These are phyloP conservation scores for Hymenoscyphus infarciens DNA, from an alignment of 2,329 filamentous ascomycete genomes.

Conservation along the genomic window DNA sequence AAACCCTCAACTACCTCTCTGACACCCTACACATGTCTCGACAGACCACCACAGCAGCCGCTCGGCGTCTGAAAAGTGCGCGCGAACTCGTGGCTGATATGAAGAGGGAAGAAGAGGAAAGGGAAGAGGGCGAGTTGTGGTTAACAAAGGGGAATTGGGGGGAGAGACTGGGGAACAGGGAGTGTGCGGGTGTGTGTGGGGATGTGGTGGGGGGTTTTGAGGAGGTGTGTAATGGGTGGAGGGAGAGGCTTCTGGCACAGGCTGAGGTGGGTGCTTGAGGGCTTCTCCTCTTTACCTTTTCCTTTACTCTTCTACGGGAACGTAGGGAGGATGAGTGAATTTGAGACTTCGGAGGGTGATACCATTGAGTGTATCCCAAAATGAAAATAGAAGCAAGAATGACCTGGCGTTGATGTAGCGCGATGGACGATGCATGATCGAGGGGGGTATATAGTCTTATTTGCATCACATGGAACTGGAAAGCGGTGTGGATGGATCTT, in stretches of 20 bases:
- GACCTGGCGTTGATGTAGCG: too few relatives aligned
- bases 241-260: slow-evolving; percentile 67
- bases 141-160: slow-evolving; percentile 82
- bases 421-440: too few relatives aligned
- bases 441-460: too few relatives aligned
- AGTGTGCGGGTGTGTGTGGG: slow-evolving; percentile 78
- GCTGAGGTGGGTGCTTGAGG: slow-evolving; percentile 29
- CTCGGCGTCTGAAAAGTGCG: slow-evolving; percentile 73
- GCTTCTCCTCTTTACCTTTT: too few relatives aligned
- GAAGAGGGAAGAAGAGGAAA: slow-evolving; percentile 74
- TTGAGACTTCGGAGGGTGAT: too few relatives aligned
- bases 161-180: slow-evolving; percentile 67
- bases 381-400: too few relatives aligned
- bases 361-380: too few relatives aligned
- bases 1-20: slow-evolving; percentile 79
- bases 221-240: slow-evolving; percentile 81
- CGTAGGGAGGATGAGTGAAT: too few relatives aligned
- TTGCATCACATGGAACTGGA: too few relatives aligned
- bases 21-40: slow-evolving; percentile 93
- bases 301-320: too few relatives aligned
- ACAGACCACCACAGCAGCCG: slow-evolving; percentile 79
- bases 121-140: slow-evolving; percentile 79
- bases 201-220: slow-evolving; percentile 93
- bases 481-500: too few relatives aligned
- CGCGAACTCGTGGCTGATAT: slow-evolving; percentile 85